A percentile compares a stretch with the other conserved stretches of the same genome.
Evolutionary conservation across 768 basidiomycete species (phyloP).

Genomic region (Rhizopogon rudus): DNA sequence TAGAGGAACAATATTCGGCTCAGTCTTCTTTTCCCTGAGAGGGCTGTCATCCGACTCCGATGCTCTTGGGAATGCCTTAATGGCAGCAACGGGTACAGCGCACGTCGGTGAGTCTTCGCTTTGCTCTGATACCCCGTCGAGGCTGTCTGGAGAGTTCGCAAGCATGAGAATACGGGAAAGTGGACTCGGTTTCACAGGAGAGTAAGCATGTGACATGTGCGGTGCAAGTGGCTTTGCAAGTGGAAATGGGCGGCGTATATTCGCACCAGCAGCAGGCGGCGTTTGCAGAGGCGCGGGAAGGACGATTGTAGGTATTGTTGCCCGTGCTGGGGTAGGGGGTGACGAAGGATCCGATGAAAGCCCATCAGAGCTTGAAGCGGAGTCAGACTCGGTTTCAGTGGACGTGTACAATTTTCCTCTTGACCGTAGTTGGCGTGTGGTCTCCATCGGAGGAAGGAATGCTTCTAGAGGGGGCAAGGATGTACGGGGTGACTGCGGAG

Average conservation of each 20-base stretch:
- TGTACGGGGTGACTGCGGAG: conserved; percentile 70
- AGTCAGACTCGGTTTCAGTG: not conserved
- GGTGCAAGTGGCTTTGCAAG: conserved; percentile 65
- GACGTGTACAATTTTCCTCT: not conserved
- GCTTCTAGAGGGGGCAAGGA: conserved; percentile 51
- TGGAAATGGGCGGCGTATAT: conserved; percentile 51
- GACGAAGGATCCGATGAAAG: conserved; percentile 2
- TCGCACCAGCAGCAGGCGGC: conserved; percentile 12
- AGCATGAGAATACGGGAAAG: conserved; percentile 76
- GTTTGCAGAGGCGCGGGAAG: conserved; percentile 12
- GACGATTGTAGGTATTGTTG: conserved; percentile 2
- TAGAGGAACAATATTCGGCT: conserved; percentile 24
- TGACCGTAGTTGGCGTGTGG: conserved; percentile 12
- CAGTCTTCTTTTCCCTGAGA: conserved; percentile 43
- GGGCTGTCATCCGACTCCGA: conserved; percentile 47
- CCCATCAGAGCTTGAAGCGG: not conserved
- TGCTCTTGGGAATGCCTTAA: conserved; percentile 32
- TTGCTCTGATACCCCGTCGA: conserved; percentile 12
- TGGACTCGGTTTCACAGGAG: conserved; percentile 75
- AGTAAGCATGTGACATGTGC: conserved; percentile 77
- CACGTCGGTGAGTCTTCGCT: conserved; percentile 22
- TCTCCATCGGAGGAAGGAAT: conserved; percentile 23
- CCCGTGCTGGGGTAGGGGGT: conserved; percentile 9
- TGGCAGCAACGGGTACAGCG: not conserved
- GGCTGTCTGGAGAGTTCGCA: conserved; percentile 50